phyloP scores from a whole-genome alignment of 2,329 filamentous ascomycete genomes.

The Colletotrichum aenigma region DNA sequence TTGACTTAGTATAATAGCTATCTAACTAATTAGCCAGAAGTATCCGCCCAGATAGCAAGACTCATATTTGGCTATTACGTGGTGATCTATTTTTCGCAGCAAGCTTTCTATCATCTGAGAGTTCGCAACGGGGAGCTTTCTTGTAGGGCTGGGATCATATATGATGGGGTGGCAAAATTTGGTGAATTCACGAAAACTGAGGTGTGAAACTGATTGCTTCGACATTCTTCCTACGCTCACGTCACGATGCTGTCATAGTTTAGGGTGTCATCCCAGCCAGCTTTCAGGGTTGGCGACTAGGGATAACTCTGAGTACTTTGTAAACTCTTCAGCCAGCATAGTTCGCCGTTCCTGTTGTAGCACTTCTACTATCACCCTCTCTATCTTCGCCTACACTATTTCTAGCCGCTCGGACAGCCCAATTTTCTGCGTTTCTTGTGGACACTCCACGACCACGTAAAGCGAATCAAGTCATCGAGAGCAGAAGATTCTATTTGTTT shows the following conservation, averaged over 20 bases:
- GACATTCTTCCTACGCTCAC: background rate
- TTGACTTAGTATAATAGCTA: no score
- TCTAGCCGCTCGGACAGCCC: accelerated
- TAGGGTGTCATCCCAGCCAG: background rate
- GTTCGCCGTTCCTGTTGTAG: no score
- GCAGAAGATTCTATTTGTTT: background rate
- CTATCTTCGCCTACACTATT: background rate
- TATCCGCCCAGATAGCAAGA: no score
- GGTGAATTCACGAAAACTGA: background rate
- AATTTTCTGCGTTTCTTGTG: background rate
- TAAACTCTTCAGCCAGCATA: background rate
- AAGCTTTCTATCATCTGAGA: background rate
- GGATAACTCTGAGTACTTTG: background rate
- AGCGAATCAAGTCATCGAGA: background rate
- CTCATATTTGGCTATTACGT: background rate
- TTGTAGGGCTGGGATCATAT: background rate
- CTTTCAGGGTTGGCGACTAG: background rate
- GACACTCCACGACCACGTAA: background rate
- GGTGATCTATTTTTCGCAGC: background rate
- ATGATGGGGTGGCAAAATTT: background rate
- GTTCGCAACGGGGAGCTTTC: background rate
- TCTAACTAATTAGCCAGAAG: no score
- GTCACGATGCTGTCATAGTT: background rate
- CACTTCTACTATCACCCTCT: no score
- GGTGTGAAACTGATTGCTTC: background rate